These are phyloP conservation scores for Colletotrichum siamense DNA, from an alignment of 2,329 filamentous ascomycete species.

Conservation along the genomic window DNA sequence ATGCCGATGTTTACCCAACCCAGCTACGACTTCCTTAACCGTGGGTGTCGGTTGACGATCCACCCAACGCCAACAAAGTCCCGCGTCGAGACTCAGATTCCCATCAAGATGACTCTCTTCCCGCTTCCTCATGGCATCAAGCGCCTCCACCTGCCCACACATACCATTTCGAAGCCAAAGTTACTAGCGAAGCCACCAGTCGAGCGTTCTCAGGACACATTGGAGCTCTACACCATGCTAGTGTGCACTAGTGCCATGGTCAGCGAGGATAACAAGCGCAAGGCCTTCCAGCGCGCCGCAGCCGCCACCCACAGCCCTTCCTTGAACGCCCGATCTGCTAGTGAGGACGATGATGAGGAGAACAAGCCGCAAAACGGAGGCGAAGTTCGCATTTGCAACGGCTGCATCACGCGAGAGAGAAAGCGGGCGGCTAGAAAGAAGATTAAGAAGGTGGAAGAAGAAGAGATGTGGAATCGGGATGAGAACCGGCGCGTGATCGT, in stretches of 20 bases:
- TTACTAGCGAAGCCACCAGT: constrained; percentile 77
- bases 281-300: constrained; percentile 68
- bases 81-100: constrained; percentile 95
- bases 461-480: constrained; percentile 83
- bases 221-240: constrained; percentile 80
- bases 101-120: constrained; percentile 80
- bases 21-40: constrained; percentile 34
- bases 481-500: constrained; percentile 85
- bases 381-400: constrained; percentile 89
- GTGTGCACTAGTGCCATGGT: constrained; percentile 95
- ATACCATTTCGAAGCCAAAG: constrained; percentile 95
- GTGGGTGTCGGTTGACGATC: constrained; percentile 57
- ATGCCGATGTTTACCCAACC: constrained; percentile 29
- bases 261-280: constrained; percentile 67
- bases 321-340: constrained; percentile 27
- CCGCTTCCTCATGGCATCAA: constrained; percentile 78
- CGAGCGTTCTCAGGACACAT: constrained; percentile 71
- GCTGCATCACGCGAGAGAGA: constrained; percentile 90
- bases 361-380: constrained; percentile 84
- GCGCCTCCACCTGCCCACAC: constrained; percentile 83
- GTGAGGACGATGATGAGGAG: constrained; percentile 64
- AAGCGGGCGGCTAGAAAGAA: constrained; percentile 94
- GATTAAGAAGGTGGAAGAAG: constrained; percentile 90
- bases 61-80: constrained; percentile 80
- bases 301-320: constrained; percentile 43